Evolutionary conservation across 805 yeast species (phyloP).

Genomic region (Lipomyces oligophaga): DNA sequence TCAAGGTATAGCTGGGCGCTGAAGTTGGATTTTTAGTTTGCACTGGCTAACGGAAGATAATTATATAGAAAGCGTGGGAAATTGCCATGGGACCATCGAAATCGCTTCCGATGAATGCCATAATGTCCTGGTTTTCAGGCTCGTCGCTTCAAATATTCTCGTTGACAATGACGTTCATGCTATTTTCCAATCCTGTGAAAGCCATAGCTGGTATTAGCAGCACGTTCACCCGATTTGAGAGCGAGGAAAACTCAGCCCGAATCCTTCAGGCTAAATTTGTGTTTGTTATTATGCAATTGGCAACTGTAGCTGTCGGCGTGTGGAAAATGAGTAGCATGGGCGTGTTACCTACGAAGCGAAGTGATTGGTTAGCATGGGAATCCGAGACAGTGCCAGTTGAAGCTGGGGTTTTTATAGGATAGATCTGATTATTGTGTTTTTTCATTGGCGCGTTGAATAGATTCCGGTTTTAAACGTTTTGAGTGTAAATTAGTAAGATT

Average conservation of each 20-base stretch:
- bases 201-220: slow-evolving; percentile 58
- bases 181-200: slow-evolving; percentile 71
- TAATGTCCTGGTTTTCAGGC: slow-evolving; percentile 93
- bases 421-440: background rate
- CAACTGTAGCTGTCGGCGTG: slow-evolving; percentile 67
- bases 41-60: no score
- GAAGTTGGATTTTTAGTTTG: background rate
- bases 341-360: slow-evolving; percentile 73
- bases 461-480: no score
- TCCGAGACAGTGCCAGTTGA: slow-evolving; percentile 5
- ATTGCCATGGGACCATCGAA: slow-evolving; percentile 79
- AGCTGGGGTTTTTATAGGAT: slow-evolving; percentile 8
- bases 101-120: slow-evolving; percentile 79
- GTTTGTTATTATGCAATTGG: slow-evolving; percentile 48
- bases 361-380: slow-evolving; percentile 95
- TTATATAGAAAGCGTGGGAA: slow-evolving; percentile 71
- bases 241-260: slow-evolving; percentile 33
- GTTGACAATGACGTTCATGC: slow-evolving; percentile 81
- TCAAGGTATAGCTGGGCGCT: slow-evolving; percentile 12
- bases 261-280: slow-evolving; percentile 45
- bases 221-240: slow-evolving; percentile 46
- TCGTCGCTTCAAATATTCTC: slow-evolving; percentile 85
- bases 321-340: slow-evolving; percentile 89
- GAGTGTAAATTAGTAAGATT: background rate
- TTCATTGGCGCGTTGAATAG: background rate